Conservation (phyloP, 1,139 yeast genomes). For the Diutina siamensis region DNA sequence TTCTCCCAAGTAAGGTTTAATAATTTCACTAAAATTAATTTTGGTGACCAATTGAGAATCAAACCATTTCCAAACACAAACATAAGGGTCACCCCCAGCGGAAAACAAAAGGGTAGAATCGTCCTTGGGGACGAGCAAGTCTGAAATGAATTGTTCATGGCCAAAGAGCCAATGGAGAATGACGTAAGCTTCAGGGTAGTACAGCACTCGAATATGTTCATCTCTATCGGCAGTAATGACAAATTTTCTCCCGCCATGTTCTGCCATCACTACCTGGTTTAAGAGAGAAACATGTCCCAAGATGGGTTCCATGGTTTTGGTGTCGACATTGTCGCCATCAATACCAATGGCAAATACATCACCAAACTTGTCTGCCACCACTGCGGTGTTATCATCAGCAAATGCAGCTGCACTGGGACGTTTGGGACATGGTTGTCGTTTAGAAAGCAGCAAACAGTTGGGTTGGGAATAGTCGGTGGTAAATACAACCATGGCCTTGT, state of each 20-base stretch:
- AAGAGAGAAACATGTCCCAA: constrained; percentile 97
- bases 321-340: constrained; percentile 21
- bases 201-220: constrained; percentile 86
- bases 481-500: constrained; percentile 68
- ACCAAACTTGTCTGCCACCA: constrained; percentile 92
- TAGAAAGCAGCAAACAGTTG: constrained; percentile 31
- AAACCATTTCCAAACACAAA: constrained; percentile 76
- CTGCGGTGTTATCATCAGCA: constrained; percentile 37
- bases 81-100: constrained; percentile 82
- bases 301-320: constrained; percentile 45
- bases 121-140: constrained; percentile 43
- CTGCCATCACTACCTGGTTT: constrained; percentile 49
- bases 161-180: constrained; percentile 82
- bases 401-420: constrained; percentile 79
- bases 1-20: constrained; percentile 39
- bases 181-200: constrained; percentile 67
- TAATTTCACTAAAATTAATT: constrained; percentile 36
- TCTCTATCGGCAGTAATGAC: constrained; percentile 86
- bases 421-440: constrained; percentile 75
- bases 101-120: constrained; percentile 41
- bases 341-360: constrained; percentile 66
- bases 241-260: constrained; percentile 35
- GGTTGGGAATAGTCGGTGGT: constrained; percentile 17
- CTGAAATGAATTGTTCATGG: constrained; percentile 71
- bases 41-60: constrained; percentile 33